Evolutionary conservation across 352 stramenopile species (phyloP), one percentile per base, ranked within the genome.

Genomic region (Phytophthora litchii): DNA sequence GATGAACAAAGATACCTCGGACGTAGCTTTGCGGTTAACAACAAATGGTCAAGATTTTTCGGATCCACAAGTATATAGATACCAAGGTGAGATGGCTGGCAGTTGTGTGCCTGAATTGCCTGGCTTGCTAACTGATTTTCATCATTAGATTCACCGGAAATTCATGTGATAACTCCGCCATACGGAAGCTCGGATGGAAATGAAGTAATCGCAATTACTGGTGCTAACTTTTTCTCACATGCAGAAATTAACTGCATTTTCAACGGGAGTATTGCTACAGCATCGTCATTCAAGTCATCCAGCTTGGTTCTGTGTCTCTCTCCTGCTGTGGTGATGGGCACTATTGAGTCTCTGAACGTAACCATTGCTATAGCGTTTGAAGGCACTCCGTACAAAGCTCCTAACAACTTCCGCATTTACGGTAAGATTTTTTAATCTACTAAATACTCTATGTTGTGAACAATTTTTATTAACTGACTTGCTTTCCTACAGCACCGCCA

Each of bases 1-100:
- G 8, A 29, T 43, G 9, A 38, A 16, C 3, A 45, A 54, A 29
- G n/a, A 34, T 6, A 45, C 12, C 21, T 29, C 27, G 3, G 29
- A 47, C 0, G 60, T 90, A n/a, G 8, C 58, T 8, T 49, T 91
- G 14, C 66, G 64, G 12, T 25, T 91, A n/a, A 84, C 69, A 13
- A 88, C 70, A 0, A 89, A 89, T 43, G 51, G 57, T 0, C 72
- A 88, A 54, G 78, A 88, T 23, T 86, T 78, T 43, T 86, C 72
- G 3, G 38, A 44, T 10, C 3, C 55, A 0, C 34, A 89, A 3
- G 12, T 40, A 4, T 91, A 82, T 42, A 59, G 40, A 11, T 91
- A 80, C 54, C 72, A 51, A 67, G 78, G 83, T 90, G 76, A 60
- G 35, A 50, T 1, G 4, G 11, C n/a, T 25, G 53, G 23, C 27